Evolutionary conservation across 2,329 filamentous ascomycete species (phyloP).

Genomic region (Dryadomyces sulphureus): DNA sequence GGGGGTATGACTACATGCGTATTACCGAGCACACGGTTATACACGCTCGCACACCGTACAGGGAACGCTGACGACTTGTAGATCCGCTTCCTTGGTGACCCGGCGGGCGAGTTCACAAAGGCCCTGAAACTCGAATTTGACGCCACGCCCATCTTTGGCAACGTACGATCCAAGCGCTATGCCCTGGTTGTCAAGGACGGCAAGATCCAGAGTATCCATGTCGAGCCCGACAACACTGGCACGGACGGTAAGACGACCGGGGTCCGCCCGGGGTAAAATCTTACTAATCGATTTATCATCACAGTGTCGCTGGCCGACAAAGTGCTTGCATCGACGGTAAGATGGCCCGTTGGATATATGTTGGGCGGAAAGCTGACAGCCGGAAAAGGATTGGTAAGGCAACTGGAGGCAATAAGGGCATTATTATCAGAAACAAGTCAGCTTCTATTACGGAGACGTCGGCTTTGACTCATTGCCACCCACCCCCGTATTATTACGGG

Average conservation of each 20-base stretch:
- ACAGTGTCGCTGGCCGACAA: conserved; percentile 36
- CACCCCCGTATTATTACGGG: no score
- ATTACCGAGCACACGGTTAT: no score
- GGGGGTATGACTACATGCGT: no score
- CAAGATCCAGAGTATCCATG: conserved; percentile 64
- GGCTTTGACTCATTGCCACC: no score
- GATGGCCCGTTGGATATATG: no score
- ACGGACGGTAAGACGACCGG: conserved; percentile 28
- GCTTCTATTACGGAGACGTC: no score
- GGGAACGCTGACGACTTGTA: conserved; percentile 18
- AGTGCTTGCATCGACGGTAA: conserved; percentile 22
- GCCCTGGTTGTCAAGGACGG: conserved; percentile 72
- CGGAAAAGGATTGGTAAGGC: no score
- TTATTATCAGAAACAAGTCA: no score
- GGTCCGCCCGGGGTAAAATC: not conserved
- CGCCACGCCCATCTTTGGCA: conserved; percentile 63
- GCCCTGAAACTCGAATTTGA: conserved; percentile 76
- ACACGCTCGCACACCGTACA: no score
- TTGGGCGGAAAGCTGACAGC: no score
- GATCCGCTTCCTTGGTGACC: conserved; percentile 84
- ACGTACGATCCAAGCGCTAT: conserved; percentile 73
- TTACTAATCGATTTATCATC: not conserved
- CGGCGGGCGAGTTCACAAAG: conserved; percentile 64
- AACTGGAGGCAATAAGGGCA: no score
- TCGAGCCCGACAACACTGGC: conserved; percentile 83